Evolutionary conservation across 202 grass and related monocot genomes (phyloP), one percentile per base, ranked within the genome.

Genomic region (Schoenoplectus tabernaemontani): DNA sequence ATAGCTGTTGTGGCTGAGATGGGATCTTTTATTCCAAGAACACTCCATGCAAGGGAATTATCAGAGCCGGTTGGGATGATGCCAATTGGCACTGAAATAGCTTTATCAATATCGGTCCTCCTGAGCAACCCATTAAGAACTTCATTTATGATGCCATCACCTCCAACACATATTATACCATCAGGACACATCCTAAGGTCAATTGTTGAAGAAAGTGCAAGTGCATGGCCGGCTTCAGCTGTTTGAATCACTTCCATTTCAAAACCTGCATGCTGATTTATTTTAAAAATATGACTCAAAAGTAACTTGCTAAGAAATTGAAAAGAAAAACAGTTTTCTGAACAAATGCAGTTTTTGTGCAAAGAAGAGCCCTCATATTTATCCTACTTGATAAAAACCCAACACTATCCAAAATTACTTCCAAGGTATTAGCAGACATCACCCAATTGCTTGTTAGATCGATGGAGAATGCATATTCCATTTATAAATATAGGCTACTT

Each of bases 111-210:
- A 81, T 93, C 84, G 28, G 87, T 87, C 93, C 95, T 93, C 82
- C 74, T 83, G 64, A 93, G 86, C 58, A 98, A 86, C 75, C 91
- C 95, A 76, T 98, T 98, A 75, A 98, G 80, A 61, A 98, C 80
- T 86, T 93, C 94, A 84, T 97, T 97, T 79, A 93, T 83, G 9
- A 97, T 91, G 77, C 91, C 94, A 90, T 97, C 94, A 13, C 94
- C 91, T 57, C 94, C 94, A 60, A 97, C 84, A 82, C 91, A 97
- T 86, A 97, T 80, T 76, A 97, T 92, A 92, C 95, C 95, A 83
- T 92, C 86, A 84, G 88, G 89, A 65, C 59, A 94, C 83, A 84
- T 86, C 53, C 60, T 82, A 65, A 92, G 80, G 70, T 98, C 86
- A 69, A 98, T 62, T 65, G 78, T 90, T 78, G 87, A 94, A 81